A percentile compares a stretch with the other conserved stretches of the same genome.
Evolutionary conservation across 2,329 filamentous ascomycete species (phyloP).

Genomic region (Botrytis elliptica): DNA sequence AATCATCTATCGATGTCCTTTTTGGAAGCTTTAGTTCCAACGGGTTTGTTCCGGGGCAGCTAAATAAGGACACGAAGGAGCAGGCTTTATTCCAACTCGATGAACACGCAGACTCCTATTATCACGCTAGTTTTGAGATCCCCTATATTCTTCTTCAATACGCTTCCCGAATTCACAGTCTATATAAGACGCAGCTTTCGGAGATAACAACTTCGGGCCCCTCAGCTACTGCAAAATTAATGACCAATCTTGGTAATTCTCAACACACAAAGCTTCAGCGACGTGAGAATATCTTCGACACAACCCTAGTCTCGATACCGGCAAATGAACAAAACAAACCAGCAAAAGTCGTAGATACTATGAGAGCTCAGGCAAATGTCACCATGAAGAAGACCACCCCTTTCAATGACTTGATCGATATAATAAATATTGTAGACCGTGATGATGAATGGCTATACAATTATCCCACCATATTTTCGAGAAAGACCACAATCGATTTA

Average conservation of each 20-base stretch:
- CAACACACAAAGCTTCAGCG: neutral
- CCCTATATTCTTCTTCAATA: neutral
- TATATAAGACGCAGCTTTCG: neutral
- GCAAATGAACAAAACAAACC: too few species aligned
- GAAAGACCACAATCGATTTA: neutral
- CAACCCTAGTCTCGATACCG: neutral
- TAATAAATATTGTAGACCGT: neutral
- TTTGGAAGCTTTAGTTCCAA: neutral
- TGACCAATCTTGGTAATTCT: neutral
- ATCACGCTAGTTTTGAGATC: neutral
- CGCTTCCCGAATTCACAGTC: neutral
- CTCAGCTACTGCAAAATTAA: fast-evolving
- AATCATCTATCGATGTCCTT: neutral
- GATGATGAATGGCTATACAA: neutral
- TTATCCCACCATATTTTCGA: neutral
- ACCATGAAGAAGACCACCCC: neutral
- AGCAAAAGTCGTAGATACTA: too few species aligned
- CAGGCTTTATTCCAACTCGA: neutral
- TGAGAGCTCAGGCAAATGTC: neutral
- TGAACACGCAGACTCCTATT: neutral
- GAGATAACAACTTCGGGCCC: fast-evolving
- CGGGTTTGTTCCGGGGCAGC: neutral
- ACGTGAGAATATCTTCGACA: neutral
- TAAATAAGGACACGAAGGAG: neutral
- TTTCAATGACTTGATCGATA: neutral